Evolutionary conservation across 495 filamentous ascomycete genomes (phyloP).

Genomic region (Penicillium lagena): DNA sequence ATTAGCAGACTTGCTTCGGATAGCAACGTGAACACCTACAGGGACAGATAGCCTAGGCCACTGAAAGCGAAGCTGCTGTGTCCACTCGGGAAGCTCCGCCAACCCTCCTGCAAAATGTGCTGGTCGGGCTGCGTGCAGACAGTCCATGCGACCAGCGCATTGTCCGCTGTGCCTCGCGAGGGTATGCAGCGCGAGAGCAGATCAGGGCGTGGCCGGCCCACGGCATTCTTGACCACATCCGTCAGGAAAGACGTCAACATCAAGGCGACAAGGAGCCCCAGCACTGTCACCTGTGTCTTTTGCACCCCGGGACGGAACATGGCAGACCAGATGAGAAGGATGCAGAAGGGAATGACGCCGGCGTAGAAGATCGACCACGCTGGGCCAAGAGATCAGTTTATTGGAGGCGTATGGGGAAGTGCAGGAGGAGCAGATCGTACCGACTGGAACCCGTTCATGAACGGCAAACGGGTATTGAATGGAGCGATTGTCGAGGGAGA

Average conservation of each 20-base stretch:
- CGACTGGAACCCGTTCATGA: slow-evolving; percentile 74
- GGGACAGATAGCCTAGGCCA: slow-evolving; percentile 74
- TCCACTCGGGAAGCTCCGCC: slow-evolving; percentile 86
- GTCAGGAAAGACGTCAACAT: slow-evolving; percentile 78
- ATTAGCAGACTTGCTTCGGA: not conserved
- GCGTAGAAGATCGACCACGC: slow-evolving; percentile 73
- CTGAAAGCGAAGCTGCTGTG: slow-evolving; percentile 82
- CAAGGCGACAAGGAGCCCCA: slow-evolving; percentile 72
- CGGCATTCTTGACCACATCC: slow-evolving; percentile 85
- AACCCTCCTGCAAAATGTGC: slow-evolving; percentile 83
- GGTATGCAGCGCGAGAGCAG: slow-evolving; percentile 85
- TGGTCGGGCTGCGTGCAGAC: slow-evolving; percentile 76
- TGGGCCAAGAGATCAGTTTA: slow-evolving; percentile 16
- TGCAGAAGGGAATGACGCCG: slow-evolving; percentile 58
- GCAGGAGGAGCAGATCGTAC: slow-evolving; percentile 34
- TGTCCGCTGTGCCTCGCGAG: slow-evolving; percentile 49
- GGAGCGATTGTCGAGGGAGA: slow-evolving; percentile 68
- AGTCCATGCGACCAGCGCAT: slow-evolving; percentile 63
- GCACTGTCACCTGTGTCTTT: slow-evolving; percentile 78
- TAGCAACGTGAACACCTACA: slow-evolving; percentile 32
- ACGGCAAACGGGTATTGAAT: slow-evolving; percentile 85
- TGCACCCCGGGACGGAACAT: slow-evolving; percentile 55
- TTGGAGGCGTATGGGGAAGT: slow-evolving; percentile 1
- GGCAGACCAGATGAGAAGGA: slow-evolving; percentile 60
- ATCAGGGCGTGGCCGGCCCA: slow-evolving; percentile 87